A percentile compares a stretch with the other conserved stretches of the same genome.
Evolutionary conservation across 352 stramenopile species (phyloP).

Genomic region (Bremia lactucae): DNA sequence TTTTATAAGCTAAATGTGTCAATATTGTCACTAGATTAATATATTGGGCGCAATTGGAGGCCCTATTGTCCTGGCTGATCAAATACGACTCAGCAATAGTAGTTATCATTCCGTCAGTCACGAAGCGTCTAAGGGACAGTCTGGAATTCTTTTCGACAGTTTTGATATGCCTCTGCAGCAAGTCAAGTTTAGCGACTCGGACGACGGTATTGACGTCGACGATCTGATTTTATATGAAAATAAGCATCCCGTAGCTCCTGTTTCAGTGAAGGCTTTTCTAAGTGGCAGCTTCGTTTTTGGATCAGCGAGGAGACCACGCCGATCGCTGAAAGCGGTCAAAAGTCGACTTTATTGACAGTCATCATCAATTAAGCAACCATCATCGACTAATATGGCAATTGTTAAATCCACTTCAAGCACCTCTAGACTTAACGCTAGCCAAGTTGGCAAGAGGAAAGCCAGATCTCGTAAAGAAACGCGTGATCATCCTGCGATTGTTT

Average conservation of each 20-base stretch:
- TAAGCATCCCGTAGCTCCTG: slow-evolving; percentile 17
- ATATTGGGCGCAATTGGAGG: too few species aligned
- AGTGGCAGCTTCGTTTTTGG: slow-evolving; percentile 17
- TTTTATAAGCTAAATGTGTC: too few species aligned
- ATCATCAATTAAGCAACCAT: not conserved
- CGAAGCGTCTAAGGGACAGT: slow-evolving; percentile 6
- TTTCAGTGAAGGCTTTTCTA: slow-evolving; percentile 21
- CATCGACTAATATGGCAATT: slow-evolving; percentile 1
- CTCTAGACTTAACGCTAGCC: slow-evolving; percentile 1
- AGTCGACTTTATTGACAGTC: slow-evolving; percentile 1
- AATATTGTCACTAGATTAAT: too few species aligned
- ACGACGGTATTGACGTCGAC: slow-evolving; percentile 47
- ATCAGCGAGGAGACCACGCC: slow-evolving; percentile 5
- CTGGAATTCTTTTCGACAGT: slow-evolving; percentile 20
- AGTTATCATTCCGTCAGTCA: slow-evolving; percentile 1
- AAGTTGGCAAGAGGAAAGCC: slow-evolving; percentile 20
- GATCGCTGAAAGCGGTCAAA: slow-evolving; percentile 10
- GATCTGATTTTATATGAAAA: slow-evolving; percentile 39
- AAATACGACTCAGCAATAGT: slow-evolving; percentile 3
- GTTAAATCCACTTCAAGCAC: slow-evolving; percentile 2
- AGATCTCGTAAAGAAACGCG: slow-evolving; percentile 27
- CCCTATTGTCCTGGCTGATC: too few species aligned
- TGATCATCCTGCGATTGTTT: slow-evolving; percentile 17
- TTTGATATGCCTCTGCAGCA: slow-evolving; percentile 28
- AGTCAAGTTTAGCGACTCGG: slow-evolving; percentile 41